Evolutionary conservation across 805 yeast genomes (phyloP).

Genomic region (Myxozyma udenii): DNA sequence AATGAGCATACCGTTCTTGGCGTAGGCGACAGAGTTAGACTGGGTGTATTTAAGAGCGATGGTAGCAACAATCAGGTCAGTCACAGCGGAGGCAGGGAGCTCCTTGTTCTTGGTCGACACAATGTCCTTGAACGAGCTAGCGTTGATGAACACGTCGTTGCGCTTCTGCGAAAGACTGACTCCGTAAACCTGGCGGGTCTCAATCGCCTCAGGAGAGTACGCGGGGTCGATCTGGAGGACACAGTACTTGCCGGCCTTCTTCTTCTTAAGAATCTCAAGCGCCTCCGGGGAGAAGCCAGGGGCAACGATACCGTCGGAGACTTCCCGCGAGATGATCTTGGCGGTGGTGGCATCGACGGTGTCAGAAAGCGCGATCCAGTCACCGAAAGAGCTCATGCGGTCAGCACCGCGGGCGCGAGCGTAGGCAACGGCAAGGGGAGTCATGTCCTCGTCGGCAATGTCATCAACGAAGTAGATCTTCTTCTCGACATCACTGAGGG

Average conservation of each 20-base stretch:
- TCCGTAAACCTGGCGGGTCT: slow-evolving; percentile 95
- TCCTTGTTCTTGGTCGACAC: slow-evolving; percentile 74
- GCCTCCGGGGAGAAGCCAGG: slow-evolving; percentile 96
- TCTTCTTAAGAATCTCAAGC: slow-evolving; percentile 77
- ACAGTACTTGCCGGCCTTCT: slow-evolving; percentile 97
- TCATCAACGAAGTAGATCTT: slow-evolving; percentile 92
- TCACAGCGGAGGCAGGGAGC: slow-evolving; percentile 84
- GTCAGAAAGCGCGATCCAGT: slow-evolving; percentile 94
- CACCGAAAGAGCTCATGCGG: slow-evolving; percentile 99
- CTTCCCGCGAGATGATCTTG: slow-evolving; percentile 94
- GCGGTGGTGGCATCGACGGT: slow-evolving; percentile 96
- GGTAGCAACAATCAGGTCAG: slow-evolving; percentile 95
- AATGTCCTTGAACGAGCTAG: slow-evolving; percentile 85
- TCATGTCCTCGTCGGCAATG: slow-evolving; percentile 73
- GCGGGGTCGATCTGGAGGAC: slow-evolving; percentile 94
- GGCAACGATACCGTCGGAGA: slow-evolving; percentile 97
- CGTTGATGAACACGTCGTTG: slow-evolving; percentile 93
- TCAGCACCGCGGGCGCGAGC: slow-evolving; percentile 99
- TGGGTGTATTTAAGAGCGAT: slow-evolving; percentile 97
- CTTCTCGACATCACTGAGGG: slow-evolving; percentile 86
- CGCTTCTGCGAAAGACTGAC: slow-evolving; percentile 93
- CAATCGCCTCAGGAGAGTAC: slow-evolving; percentile 74
- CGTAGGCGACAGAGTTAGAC: slow-evolving; percentile 97
- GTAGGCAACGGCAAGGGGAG: slow-evolving; percentile 96
- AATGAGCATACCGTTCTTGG: slow-evolving; percentile 98